A percentile compares a stretch with the other conserved stretches of the same genome.
Conservation (phyloP, 495 filamentous ascomycete species). For the Xylaria nigripes region DNA sequence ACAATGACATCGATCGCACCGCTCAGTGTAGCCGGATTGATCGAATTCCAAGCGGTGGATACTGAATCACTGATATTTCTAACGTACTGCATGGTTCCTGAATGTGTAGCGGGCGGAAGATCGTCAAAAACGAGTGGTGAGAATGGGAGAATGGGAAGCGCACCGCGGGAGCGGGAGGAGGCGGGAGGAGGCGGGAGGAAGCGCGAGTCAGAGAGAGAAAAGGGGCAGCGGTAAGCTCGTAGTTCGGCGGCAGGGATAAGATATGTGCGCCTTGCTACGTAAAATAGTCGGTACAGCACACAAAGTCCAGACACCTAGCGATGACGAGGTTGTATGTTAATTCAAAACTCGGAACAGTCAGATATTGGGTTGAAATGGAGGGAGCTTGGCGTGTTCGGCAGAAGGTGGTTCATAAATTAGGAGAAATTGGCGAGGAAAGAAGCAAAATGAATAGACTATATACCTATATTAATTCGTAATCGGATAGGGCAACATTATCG, state of each 20-base stretch:
- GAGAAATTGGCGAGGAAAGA: background rate
- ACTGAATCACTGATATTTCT: slow-evolving; percentile 91
- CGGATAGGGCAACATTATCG: background rate
- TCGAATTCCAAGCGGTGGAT: slow-evolving; percentile 98
- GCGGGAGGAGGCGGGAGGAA: background rate
- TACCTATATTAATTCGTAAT: background rate
- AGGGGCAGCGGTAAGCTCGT: background rate
- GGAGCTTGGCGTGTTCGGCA: background rate
- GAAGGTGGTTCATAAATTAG: background rate
- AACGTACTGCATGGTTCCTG: slow-evolving; percentile 84
- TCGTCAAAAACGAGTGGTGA: background rate
- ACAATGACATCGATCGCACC: slow-evolving; percentile 99
- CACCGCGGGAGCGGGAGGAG: background rate
- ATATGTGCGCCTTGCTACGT: background rate
- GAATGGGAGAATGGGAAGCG: background rate
- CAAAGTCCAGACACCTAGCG: background rate
- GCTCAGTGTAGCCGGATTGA: slow-evolving; percentile 94
- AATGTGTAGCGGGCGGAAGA: background rate
- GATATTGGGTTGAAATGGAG: background rate
- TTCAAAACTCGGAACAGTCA: background rate
- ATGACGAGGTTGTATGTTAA: background rate
- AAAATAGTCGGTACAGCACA: background rate
- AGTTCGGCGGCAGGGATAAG: background rate
- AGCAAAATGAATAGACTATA: background rate
- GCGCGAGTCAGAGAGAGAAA: background rate